Evolutionary conservation across 345 rosid species (phyloP).

Genomic region (Aquilaria sinensis): DNA sequence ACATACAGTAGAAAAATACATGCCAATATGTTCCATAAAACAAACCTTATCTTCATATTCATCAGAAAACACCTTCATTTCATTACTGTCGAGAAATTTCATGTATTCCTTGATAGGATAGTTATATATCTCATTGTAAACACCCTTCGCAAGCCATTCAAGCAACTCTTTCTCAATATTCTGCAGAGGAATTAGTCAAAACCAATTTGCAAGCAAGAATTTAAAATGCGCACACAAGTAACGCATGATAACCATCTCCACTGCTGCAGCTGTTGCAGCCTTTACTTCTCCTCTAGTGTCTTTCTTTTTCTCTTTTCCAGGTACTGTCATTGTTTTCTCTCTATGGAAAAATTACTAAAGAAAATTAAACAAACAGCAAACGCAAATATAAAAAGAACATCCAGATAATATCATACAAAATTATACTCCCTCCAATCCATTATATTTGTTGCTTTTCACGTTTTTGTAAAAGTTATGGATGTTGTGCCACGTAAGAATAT

Average conservation of each 20-base stretch:
- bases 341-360: conserved; percentile 22
- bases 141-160: conserved; percentile 65
- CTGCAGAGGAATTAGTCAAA: conserved; percentile 34
- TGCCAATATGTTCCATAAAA: background rate
- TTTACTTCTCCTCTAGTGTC: conserved; percentile 83
- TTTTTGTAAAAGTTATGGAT: too few species aligned
- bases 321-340: conserved; percentile 64
- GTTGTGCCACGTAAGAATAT: background rate
- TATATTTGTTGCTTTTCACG: too few species aligned
- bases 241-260: conserved; percentile 60
- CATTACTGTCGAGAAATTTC: conserved; percentile 43
- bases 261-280: conserved; percentile 72
- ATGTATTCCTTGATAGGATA: conserved; percentile 36
- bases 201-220: conserved; percentile 1
- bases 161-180: conserved; percentile 78
- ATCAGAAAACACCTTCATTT: conserved; percentile 21
- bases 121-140: conserved; percentile 68
- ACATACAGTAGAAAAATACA: background rate
- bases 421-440: too few species aligned
- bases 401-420: background rate
- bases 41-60: conserved; percentile 50
- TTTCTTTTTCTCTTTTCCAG: conserved; percentile 60
- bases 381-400: background rate
- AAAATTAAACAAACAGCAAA: background rate
- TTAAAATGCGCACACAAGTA: conserved; percentile 2